phyloP scores from a whole-genome alignment of 192 early-diverging fungal genomes.

The Coemansia sp. region DNA sequence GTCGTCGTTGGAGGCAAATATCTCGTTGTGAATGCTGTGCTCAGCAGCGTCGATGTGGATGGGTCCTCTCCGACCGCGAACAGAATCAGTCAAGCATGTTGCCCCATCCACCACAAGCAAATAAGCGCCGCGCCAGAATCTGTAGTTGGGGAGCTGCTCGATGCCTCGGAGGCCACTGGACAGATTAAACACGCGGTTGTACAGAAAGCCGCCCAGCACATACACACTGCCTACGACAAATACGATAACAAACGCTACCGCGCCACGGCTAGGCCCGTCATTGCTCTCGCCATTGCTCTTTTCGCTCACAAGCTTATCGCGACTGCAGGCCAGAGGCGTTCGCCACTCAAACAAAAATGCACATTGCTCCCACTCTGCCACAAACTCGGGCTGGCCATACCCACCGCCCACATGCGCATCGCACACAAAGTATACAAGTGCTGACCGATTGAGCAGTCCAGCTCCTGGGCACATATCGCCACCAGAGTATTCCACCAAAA shows the following conservation, averaged over 20 bases:
- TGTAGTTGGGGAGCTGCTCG: constrained; percentile 56
- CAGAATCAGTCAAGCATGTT: constrained; percentile 3
- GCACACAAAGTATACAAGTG: constrained; percentile 46
- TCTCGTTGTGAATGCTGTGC: constrained; percentile 32
- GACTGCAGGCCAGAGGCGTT: constrained; percentile 42
- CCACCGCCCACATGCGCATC: constrained; percentile 13
- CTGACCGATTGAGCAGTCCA: constrained; percentile 24
- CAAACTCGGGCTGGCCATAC: constrained; percentile 39
- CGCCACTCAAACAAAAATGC: constrained; percentile 57
- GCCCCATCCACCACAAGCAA: constrained; percentile 10
- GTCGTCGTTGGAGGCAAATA: constrained; percentile 24
- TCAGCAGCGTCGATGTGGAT: constrained; percentile 42
- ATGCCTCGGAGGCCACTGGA: constrained; percentile 48
- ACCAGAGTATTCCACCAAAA: constrained; percentile 41
- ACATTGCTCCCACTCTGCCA: constrained; percentile 45
- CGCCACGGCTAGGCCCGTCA: constrained; percentile 9
- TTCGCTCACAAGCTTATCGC: neutral
- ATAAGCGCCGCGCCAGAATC: constrained; percentile 46
- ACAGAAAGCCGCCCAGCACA: constrained; percentile 53
- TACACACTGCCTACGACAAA: constrained; percentile 53
- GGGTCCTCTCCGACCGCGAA: constrained; percentile 20
- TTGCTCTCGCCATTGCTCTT: neutral
- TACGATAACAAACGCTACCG: constrained; percentile 34
- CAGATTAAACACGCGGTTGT: constrained; percentile 54
- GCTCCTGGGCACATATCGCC: constrained; percentile 37